Evolutionary conservation across 2,329 filamentous ascomycete species (phyloP).

Genomic region (Kalmusia sp.): DNA sequence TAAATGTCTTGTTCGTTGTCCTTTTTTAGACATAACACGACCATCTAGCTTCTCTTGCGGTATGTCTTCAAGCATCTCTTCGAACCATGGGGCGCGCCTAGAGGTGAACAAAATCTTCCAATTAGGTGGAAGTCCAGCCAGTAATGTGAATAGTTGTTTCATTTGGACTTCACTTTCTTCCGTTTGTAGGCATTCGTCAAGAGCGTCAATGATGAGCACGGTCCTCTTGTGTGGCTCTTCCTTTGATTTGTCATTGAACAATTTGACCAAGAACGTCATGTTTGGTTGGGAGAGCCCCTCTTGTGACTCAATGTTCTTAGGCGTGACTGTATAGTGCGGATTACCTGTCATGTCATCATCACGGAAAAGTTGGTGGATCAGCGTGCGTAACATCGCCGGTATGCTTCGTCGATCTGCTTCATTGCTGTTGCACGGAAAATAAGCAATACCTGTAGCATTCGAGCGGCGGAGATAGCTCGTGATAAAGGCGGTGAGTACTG

Average conservation of each 20-base stretch:
- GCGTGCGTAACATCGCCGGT: neutral
- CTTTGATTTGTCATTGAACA: neutral
- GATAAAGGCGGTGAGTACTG: neutral
- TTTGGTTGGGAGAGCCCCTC: neutral
- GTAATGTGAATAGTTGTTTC: neutral
- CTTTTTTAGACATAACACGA: neutral
- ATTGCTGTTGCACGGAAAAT: neutral
- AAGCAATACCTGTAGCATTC: neutral
- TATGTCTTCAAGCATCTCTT: neutral
- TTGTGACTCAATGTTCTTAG: neutral
- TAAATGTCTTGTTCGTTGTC: neutral
- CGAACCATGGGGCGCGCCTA: neutral
- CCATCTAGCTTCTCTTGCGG: neutral
- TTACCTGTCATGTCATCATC: neutral
- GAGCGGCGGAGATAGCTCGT: neutral
- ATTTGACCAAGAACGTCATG: neutral
- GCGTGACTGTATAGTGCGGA: neutral
- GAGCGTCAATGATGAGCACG: neutral
- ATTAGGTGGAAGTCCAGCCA: neutral
- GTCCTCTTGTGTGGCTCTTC: neutral
- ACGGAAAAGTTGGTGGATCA: neutral
- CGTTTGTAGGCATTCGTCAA: neutral
- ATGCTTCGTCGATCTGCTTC: neutral
- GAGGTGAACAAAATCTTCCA: neutral
- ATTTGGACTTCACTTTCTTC: neutral